These are phyloP conservation scores for Moricandia moricandioides DNA, from an alignment of 345 rosid genomes.

Conservation along the genomic window DNA sequence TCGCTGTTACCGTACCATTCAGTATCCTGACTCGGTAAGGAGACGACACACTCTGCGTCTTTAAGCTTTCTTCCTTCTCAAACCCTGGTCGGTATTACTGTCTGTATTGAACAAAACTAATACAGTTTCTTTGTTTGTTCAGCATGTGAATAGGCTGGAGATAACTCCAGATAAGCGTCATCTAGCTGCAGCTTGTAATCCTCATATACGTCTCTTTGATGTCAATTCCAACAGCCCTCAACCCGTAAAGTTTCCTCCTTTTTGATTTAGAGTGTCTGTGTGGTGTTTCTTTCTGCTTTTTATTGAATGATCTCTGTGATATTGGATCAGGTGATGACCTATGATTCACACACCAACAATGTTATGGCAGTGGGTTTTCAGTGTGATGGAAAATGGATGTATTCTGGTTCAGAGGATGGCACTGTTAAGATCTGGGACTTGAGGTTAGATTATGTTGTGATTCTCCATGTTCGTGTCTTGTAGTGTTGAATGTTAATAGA, in stretches of 20 bases:
- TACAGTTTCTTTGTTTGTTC: neutral
- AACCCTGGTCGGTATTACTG: neutral
- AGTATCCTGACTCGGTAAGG: constrained; percentile 73
- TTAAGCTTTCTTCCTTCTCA: neutral
- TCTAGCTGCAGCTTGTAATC: constrained; percentile 94
- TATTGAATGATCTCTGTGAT: constrained; percentile 12
- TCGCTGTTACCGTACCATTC: constrained; percentile 89
- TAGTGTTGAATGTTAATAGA: neutral
- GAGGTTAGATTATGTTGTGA: constrained; percentile 45
- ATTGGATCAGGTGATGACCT: constrained; percentile 67
- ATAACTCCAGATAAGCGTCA: constrained; percentile 82
- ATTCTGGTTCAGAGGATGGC: constrained; percentile 99
- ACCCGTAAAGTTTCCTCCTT: constrained; percentile 45
- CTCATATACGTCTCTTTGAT: constrained; percentile 86
- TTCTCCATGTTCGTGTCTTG: neutral
- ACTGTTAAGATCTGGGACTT: constrained; percentile 97
- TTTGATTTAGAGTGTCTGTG: neutral
- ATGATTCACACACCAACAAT: constrained; percentile 88
- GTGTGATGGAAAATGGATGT: constrained; percentile 76
- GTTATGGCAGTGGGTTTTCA: constrained; percentile 97
- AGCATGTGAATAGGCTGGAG: constrained; percentile 95
- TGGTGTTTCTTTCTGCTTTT: neutral
- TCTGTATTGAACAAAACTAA: too few species aligned
- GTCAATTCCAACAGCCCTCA: constrained; percentile 72
- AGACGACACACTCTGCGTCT: neutral